These are phyloP conservation scores for Cyberlindnera maritima DNA, from an alignment of 805 yeast species.

Conservation along the genomic window DNA sequence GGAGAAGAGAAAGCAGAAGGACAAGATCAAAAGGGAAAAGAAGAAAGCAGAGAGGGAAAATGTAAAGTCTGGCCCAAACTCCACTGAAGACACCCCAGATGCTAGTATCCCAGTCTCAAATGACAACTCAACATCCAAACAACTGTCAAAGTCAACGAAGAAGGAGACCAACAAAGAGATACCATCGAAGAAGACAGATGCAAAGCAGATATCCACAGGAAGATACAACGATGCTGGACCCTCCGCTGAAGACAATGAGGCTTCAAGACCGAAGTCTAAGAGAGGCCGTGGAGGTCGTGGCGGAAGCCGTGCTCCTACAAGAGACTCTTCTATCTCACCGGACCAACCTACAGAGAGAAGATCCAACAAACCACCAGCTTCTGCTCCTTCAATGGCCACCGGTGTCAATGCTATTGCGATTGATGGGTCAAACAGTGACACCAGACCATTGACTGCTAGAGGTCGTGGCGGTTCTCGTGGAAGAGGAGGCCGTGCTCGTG, in stretches of 20 bases:
- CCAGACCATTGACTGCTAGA: not conserved
- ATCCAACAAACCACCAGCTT: not conserved
- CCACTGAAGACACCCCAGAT: not conserved
- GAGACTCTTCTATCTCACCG: not conserved
- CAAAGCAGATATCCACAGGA: not conserved
- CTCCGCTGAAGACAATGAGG: not conserved
- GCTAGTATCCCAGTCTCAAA: not conserved
- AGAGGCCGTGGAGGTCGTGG: constrained; percentile 5
- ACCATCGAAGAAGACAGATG: not conserved
- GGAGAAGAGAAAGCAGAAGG: not conserved
- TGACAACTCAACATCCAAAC: not conserved
- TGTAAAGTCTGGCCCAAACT: not conserved
- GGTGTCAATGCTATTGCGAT: not conserved
- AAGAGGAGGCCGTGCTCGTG: constrained; percentile 6
- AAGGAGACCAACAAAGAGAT: not conserved
- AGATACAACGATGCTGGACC: not conserved
- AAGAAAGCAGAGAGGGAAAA: not conserved
- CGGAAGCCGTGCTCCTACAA: not conserved
- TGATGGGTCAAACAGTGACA: not conserved
- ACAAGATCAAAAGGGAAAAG: not conserved
- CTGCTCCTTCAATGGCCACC: not conserved
- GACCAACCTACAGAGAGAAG: not conserved
- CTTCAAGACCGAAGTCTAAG: not conserved
- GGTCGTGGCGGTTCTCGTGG: constrained; percentile 13
- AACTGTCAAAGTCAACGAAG: not conserved